Percentiles rank a stretch among this genome's conserved stretches.
These are phyloP conservation scores for Setomelanomma holmii DNA, from an alignment of 2,329 filamentous ascomycete genomes.

Conservation along the genomic window DNA sequence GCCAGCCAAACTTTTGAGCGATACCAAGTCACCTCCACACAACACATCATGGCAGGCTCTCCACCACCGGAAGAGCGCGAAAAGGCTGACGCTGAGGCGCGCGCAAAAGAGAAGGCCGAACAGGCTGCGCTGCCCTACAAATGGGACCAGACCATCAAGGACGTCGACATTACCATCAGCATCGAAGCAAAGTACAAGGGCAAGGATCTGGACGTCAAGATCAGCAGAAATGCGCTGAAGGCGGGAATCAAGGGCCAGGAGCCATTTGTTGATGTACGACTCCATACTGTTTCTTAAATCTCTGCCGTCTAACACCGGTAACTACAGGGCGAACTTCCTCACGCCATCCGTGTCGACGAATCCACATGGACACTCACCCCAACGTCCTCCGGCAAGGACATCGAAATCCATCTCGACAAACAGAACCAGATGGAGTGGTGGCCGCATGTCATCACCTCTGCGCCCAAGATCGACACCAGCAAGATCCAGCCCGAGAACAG, in stretches of 20 bases:
- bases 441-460: conserved; percentile 85
- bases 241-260: conserved; percentile 89
- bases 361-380: conserved; percentile 91
- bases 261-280: conserved; percentile 75
- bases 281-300: no score
- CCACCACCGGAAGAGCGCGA: conserved; percentile 63
- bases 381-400: conserved; percentile 70
- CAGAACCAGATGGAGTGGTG: conserved; percentile 98
- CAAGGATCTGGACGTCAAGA: conserved; percentile 79
- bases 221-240: conserved; percentile 79
- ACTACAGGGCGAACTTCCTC: conserved; percentile 79
- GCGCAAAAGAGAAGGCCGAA: conserved; percentile 80
- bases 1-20: conserved; percentile 9
- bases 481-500: conserved; percentile 95
- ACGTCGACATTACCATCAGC: conserved; percentile 79
- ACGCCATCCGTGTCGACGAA: conserved; percentile 81
- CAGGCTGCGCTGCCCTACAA: conserved; percentile 94
- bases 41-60: conserved; percentile 46
- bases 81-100: conserved; percentile 63
- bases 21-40: conserved; percentile 1
- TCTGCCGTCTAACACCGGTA: conserved; percentile 18
- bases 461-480: conserved; percentile 90
- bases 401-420: conserved; percentile 93
- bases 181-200: conserved; percentile 86
- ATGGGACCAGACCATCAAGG: conserved; percentile 92